Evolutionary conservation across 768 basidiomycete species (phyloP).

Genomic region (Chalciporus pseudorubinellus): DNA sequence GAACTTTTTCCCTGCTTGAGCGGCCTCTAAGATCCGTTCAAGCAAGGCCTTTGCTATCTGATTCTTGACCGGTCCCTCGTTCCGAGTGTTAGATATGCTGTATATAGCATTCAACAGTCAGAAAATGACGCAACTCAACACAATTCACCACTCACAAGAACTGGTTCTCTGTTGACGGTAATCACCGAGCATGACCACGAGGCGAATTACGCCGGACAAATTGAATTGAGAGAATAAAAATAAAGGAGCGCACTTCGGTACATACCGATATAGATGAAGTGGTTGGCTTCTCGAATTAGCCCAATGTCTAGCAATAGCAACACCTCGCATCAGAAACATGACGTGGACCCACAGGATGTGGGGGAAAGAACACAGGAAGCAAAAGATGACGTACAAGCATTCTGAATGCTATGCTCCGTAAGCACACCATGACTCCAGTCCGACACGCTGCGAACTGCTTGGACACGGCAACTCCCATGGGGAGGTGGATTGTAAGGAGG

Average conservation of each 20-base stretch:
- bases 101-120: slow-evolving; percentile 8
- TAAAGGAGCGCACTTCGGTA: slow-evolving; percentile 5
- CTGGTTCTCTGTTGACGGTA: slow-evolving; percentile 59
- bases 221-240: neutral
- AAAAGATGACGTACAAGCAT: slow-evolving; percentile 66
- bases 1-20: slow-evolving; percentile 67
- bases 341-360: slow-evolving; percentile 1
- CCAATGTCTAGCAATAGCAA: slow-evolving; percentile 52
- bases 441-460: slow-evolving; percentile 80
- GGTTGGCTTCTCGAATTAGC: slow-evolving; percentile 78
- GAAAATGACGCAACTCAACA: neutral
- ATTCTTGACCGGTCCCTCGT: slow-evolving; percentile 72
- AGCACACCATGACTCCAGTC: slow-evolving; percentile 96
- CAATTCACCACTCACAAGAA: slow-evolving; percentile 63
- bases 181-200: slow-evolving; percentile 8
- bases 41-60: slow-evolving; percentile 80
- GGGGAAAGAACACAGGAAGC: neutral
- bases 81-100: slow-evolving; percentile 74
- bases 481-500: slow-evolving; percentile 41
- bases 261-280: slow-evolving; percentile 91
- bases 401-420: slow-evolving; percentile 88
- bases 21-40: slow-evolving; percentile 83
- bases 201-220: slow-evolving; percentile 13
- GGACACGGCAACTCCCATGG: slow-evolving; percentile 61
- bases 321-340: neutral